Base-by-base conservation (phyloP, 352 stramenopile species). In the Globisporangium irregulare region DNA sequence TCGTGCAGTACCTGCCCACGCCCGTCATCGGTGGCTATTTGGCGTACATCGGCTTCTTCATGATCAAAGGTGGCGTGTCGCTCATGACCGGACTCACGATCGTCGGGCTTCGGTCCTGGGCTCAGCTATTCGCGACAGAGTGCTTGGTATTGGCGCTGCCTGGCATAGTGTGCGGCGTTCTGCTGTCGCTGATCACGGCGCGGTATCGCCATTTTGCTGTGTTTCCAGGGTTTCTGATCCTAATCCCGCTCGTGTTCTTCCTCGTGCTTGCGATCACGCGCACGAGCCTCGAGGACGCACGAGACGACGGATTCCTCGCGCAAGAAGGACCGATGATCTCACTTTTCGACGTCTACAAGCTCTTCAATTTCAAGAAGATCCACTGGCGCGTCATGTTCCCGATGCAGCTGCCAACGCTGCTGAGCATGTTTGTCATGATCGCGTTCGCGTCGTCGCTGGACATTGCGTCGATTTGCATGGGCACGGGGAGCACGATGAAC, bases 21-120 rank as follows among this genome's bases (percentile, higher is more conserved):
- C 94, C 90, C 38, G 97, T 99, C 8, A 90, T 99, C 27, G 97
- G 80, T 15, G 97, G 97, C 7, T 99, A 99, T 81, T 81, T 99
- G 48, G 97, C 95, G 24, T 98, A 95, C 68, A 98, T 98, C 51
- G 97, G 97, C 0, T 98, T 98, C 66, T 99, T 99, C 71, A 98
- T 96, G 81, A 66, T 97, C 36, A 90, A 97, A 71, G 94, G 91
- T 6, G 93, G 94, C 1, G 71, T 98, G 46, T 87, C 87, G 5
- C 72, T 98, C 18, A 96, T 92, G 72, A 97, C 96, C 12, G 86
- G 79, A 3, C 73, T 82, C 36, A 75, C 78, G 57, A 86, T 98
- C 62, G 90, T 87, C 57, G 80, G 76, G 18, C 71, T 89, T 10
- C 63, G 61, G 14, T 89, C 91, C 68, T 97, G 89, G 91, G 53